Conservation (phyloP, 306 rosid genomes). For the Quercus bicolor region DNA sequence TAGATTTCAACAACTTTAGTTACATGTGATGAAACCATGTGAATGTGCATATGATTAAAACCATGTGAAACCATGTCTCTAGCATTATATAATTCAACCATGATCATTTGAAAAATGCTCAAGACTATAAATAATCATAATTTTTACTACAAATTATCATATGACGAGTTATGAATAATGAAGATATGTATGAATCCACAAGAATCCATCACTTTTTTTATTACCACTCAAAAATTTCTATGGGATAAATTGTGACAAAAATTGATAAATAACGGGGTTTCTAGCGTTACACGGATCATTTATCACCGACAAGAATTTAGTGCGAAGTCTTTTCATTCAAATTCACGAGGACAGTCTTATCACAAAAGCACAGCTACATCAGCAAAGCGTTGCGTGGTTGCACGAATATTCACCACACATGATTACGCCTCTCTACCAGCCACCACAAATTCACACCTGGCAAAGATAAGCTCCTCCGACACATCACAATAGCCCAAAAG, state of each 20-base stretch:
- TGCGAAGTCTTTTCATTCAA: neutral
- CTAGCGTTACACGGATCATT: no score
- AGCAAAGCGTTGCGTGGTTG: neutral
- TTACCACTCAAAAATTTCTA: no score
- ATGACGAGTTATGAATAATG: accelerated
- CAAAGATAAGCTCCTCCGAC: neutral
- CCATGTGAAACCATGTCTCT: no score
- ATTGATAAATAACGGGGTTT: no score
- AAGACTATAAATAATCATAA: no score
- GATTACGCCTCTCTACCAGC: neutral
- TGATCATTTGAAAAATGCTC: no score
- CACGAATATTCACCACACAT: neutral
- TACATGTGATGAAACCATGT: no score
- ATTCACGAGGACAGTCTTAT: neutral
- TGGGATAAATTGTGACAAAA: no score
- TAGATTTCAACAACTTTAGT: no score
- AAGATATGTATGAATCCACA: accelerated
- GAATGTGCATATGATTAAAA: no score
- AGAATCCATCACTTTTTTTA: accelerated
- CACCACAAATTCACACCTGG: neutral
- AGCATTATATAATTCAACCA: no score
- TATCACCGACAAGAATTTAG: no score
- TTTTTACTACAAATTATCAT: accelerated
- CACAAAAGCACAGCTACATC: neutral
- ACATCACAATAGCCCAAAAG: neutral